Evolutionary conservation across 768 basidiomycete species (phyloP).

Genomic region (Russula griseocarnosa): DNA sequence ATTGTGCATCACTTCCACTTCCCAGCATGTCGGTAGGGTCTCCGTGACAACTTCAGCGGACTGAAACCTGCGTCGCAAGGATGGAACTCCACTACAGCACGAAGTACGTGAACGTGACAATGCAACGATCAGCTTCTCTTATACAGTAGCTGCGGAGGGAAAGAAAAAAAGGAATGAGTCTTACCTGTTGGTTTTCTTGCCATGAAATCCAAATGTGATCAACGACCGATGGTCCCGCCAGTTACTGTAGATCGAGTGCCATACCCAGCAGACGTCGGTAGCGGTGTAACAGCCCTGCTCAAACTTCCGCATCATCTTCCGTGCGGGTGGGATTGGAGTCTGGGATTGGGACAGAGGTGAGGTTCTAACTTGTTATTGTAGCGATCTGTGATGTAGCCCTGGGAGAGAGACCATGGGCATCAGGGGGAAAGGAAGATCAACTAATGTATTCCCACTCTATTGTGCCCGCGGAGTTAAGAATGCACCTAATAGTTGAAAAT

Average conservation of each 20-base stretch:
- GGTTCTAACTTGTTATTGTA: too few species aligned
- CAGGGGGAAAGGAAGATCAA: too few species aligned
- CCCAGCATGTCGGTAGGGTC: conserved; percentile 27
- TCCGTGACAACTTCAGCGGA: conserved; percentile 13
- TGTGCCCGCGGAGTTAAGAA: too few species aligned
- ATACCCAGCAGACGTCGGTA: conserved; percentile 28
- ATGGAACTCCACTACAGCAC: too few species aligned
- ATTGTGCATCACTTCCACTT: conserved; percentile 26
- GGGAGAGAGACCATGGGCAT: too few species aligned
- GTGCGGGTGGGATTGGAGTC: background rate
- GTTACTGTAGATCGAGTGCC: conserved; percentile 28
- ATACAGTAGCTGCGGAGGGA: background rate
- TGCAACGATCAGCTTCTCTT: background rate
- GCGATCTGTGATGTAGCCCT: too few species aligned
- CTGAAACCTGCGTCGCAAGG: conserved; percentile 13
- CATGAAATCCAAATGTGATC: conserved; percentile 25
- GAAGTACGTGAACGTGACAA: too few species aligned
- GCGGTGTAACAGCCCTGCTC: conserved; percentile 25
- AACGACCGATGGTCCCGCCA: conserved; percentile 17
- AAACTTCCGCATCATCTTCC: conserved; percentile 8
- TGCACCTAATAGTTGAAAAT: too few species aligned
- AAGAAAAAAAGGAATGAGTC: background rate
- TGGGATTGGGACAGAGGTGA: background rate
- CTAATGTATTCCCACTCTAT: too few species aligned
- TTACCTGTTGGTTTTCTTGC: conserved; percentile 28